phyloP scores from a whole-genome alignment of 495 filamentous ascomycete species.

The Xylaria curta region DNA sequence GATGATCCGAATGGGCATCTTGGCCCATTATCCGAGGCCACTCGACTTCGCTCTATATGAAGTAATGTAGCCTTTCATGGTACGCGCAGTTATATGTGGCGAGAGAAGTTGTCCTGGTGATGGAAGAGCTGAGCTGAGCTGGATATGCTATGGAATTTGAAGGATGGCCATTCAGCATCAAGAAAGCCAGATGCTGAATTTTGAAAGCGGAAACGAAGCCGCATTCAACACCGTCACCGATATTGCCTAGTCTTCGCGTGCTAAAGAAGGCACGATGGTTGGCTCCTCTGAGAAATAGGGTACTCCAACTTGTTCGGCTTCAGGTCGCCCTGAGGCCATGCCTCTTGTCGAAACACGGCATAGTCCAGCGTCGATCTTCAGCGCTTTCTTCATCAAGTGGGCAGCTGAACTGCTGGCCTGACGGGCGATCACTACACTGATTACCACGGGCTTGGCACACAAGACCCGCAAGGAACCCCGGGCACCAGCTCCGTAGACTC shows the following conservation, averaged over 20 bases:
- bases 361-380: conserved; percentile 21
- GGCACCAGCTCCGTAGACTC: conserved; percentile 21
- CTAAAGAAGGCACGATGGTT: not conserved
- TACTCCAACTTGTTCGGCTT: conserved; percentile 9
- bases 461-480: conserved; percentile 4
- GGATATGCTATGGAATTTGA: not conserved
- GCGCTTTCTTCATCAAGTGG: conserved; percentile 6
- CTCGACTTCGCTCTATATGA: not conserved
- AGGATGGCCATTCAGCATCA: not conserved
- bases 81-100: not conserved
- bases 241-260: not conserved
- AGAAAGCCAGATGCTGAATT: not conserved
- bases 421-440: conserved; percentile 20
- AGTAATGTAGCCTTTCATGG: not conserved
- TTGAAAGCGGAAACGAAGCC: conserved; percentile 5
- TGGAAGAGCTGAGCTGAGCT: not conserved
- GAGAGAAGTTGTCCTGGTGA: not conserved
- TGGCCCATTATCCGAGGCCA: not conserved
- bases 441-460: conserved; percentile 24
- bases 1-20: not conserved
- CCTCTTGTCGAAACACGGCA: conserved; percentile 23
- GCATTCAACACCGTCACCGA: not conserved
- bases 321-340: conserved; percentile 1
- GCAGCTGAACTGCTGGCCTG: conserved; percentile 25
- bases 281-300: not conserved